Conservation (phyloP, 345 rosid genomes). For the Lumnitzera littorea region DNA sequence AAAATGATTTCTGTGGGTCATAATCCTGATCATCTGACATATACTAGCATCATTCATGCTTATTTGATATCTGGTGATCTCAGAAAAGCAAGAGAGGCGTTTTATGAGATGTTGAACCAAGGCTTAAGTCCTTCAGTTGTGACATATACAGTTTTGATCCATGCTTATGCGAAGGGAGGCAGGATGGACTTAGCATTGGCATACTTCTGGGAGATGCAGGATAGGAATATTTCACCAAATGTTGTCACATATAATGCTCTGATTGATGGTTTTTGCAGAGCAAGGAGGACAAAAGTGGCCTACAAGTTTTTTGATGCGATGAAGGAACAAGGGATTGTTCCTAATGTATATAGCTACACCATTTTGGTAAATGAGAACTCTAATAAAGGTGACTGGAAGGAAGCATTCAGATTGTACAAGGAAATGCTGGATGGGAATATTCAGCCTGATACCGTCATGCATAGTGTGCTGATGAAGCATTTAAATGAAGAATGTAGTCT, state of each 20-base stretch:
- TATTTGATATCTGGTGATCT: constrained; percentile 39
- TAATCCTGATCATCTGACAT: constrained; percentile 57
- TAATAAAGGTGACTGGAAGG: constrained; percentile 44
- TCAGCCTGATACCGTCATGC: constrained; percentile 53
- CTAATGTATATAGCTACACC: constrained; percentile 68
- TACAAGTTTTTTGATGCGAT: constrained; percentile 43
- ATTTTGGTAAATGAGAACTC: constrained; percentile 55
- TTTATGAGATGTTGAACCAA: constrained; percentile 41
- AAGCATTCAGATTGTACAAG: constrained; percentile 53
- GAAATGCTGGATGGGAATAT: constrained; percentile 59
- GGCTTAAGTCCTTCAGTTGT: constrained; percentile 49
- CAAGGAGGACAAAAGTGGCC: constrained; percentile 39
- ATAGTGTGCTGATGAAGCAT: constrained; percentile 46
- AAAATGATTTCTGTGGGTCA: constrained; percentile 40
- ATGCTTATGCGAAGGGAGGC: constrained; percentile 50
- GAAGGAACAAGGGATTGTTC: constrained; percentile 45
- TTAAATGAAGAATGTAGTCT: constrained; percentile 37
- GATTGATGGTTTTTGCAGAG: constrained; percentile 56
- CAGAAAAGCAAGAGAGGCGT: constrained; percentile 41
- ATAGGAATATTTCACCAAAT: constrained; percentile 45
- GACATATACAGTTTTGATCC: constrained; percentile 66
- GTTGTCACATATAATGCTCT: constrained; percentile 67
- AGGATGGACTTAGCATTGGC: constrained; percentile 41
- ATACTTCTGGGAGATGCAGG: constrained; percentile 53
- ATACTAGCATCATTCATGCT: constrained; percentile 55